Evolutionary conservation across 805 yeast species (phyloP).

Genomic region (Candida dajiaensis): DNA sequence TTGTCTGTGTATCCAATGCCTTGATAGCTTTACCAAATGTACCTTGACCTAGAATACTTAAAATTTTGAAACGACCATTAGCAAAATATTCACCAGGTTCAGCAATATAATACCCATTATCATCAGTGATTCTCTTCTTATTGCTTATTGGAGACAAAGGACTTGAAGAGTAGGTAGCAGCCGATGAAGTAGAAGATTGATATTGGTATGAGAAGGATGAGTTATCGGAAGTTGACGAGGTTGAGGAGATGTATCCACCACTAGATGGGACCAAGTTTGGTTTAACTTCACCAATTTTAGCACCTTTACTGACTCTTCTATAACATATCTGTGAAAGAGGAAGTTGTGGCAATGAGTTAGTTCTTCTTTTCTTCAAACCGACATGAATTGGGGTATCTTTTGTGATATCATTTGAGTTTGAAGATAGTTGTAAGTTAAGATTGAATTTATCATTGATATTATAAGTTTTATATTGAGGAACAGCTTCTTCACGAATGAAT

Average conservation of each 20-base stretch:
- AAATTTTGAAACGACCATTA: slow-evolving; percentile 62
- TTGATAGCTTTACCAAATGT: slow-evolving; percentile 88
- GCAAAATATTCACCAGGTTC: slow-evolving; percentile 57
- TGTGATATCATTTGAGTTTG: slow-evolving; percentile 1
- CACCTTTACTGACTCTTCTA: slow-evolving; percentile 28
- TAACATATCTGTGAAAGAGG: slow-evolving; percentile 42
- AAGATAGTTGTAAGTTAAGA: slow-evolving; percentile 9
- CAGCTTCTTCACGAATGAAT: not conserved
- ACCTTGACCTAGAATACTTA: slow-evolving; percentile 78
- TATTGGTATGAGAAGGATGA: slow-evolving; percentile 6
- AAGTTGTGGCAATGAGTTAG: slow-evolving; percentile 49
- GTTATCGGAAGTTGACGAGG: slow-evolving; percentile 1
- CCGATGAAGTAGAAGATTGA: slow-evolving; percentile 2
- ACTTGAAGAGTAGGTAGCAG: slow-evolving; percentile 6
- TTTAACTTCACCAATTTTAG: slow-evolving; percentile 37
- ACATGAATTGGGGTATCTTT: slow-evolving; percentile 14
- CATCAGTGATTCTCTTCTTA: slow-evolving; percentile 17
- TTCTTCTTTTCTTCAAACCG: slow-evolving; percentile 38
- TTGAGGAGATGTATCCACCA: not conserved
- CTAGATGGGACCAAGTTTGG: slow-evolving; percentile 24
- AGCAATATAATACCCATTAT: slow-evolving; percentile 68
- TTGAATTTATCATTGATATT: slow-evolving; percentile 10
- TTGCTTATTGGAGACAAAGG: slow-evolving; percentile 18
- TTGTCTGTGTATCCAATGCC: slow-evolving; percentile 62
- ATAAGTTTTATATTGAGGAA: not conserved